phyloP scores from a whole-genome alignment of 176 grass and related monocot species.

The Musa acuminata region DNA sequence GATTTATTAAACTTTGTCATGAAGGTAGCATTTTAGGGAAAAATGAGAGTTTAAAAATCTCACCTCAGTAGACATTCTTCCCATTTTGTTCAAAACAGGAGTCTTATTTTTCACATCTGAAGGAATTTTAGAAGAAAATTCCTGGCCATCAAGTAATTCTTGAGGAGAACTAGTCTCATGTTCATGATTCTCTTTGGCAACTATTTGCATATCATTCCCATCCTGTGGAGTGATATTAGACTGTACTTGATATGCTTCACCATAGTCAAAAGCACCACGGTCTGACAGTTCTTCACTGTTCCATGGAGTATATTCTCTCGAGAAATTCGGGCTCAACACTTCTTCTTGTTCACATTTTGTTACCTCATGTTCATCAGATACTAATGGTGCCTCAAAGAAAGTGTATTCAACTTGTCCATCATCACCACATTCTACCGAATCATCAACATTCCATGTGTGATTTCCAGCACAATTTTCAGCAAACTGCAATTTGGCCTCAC shows the following conservation, averaged over 20 bases:
- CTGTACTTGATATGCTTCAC: slow-evolving; percentile 5
- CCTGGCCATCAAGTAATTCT: slow-evolving; percentile 3
- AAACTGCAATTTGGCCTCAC: not conserved
- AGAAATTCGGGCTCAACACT: not conserved
- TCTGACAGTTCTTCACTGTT: not conserved
- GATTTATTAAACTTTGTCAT: no score
- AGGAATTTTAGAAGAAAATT: slow-evolving; percentile 1
- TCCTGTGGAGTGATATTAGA: not conserved
- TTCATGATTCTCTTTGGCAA: not conserved
- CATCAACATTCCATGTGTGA: not conserved
- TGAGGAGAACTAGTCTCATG: not conserved
- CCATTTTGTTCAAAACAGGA: slow-evolving; percentile 4
- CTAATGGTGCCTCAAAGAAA: not conserved
- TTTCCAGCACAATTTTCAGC: not conserved
- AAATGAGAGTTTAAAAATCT: not conserved
- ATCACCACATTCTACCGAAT: not conserved
- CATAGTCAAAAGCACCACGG: not conserved
- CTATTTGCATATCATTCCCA: not conserved
- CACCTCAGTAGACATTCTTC: slow-evolving; percentile 1
- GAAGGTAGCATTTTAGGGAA: not conserved
- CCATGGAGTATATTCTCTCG: not conserved
- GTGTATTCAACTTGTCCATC: not conserved
- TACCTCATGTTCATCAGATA: slow-evolving; percentile 7
- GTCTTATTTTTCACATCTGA: not conserved
- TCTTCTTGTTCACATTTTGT: slow-evolving; percentile 11